Percentiles rank a stretch among this genome's conserved stretches.
These are phyloP conservation scores for Hygrophoropsis aurantiaca DNA, from an alignment of 768 basidiomycete genomes.

Conservation along the genomic window DNA sequence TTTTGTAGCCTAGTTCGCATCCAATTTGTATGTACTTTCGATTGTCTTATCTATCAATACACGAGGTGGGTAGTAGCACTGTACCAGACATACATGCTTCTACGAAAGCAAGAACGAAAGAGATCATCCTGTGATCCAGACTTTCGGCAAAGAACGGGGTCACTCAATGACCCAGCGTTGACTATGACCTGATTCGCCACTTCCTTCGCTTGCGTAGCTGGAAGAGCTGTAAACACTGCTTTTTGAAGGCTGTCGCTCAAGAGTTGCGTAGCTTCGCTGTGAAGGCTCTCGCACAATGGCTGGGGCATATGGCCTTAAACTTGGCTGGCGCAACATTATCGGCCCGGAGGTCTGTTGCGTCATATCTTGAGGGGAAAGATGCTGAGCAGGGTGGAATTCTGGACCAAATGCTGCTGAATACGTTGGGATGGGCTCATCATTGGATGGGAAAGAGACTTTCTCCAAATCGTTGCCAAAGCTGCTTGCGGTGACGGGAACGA, in stretches of 20 bases:
- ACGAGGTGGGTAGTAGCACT: background rate
- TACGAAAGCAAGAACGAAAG: background rate
- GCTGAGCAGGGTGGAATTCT: conserved; percentile 38
- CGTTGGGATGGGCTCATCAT: conserved; percentile 52
- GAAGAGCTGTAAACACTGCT: conserved; percentile 6
- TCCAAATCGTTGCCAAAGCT: conserved; percentile 36
- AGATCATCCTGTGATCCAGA: background rate
- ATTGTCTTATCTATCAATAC: background rate
- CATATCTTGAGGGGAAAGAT: conserved; percentile 31
- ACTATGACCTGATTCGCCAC: conserved; percentile 4
- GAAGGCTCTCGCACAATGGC: conserved; percentile 34
- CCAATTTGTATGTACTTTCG: conserved; percentile 1
- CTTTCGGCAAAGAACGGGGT: no score
- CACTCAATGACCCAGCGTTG: conserved; percentile 32
- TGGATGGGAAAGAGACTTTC: conserved; percentile 65
- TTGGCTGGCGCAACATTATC: background rate
- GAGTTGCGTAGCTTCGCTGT: conserved; percentile 24
- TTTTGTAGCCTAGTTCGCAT: conserved; percentile 6
- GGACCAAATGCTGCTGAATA: conserved; percentile 42
- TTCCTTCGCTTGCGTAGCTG: conserved; percentile 7
- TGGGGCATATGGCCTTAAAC: conserved; percentile 21
- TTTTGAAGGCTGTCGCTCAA: conserved; percentile 5
- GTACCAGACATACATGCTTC: no score
- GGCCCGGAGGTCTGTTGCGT: conserved; percentile 19
- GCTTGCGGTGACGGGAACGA: conserved; percentile 31